Conservation (phyloP, 306 rosid genomes). For the Herpetospermum pedunculosum region DNA sequence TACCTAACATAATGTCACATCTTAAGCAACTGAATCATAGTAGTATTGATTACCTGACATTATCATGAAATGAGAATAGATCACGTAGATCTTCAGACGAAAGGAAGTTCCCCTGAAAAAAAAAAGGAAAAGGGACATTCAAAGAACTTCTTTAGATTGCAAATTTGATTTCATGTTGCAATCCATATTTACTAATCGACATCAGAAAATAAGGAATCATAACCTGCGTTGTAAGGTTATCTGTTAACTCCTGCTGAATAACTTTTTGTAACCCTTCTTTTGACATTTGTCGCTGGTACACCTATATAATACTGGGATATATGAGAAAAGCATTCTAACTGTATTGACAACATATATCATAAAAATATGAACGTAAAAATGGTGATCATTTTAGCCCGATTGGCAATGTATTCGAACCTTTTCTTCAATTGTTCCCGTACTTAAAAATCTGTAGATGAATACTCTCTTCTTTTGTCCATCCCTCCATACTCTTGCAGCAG, state of each 20-base stretch:
- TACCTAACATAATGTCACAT: not conserved
- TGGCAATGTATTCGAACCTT: slow-evolving; percentile 44
- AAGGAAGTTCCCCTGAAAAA: slow-evolving; percentile 52
- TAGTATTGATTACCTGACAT: slow-evolving; percentile 34
- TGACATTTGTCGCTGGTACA: slow-evolving; percentile 97
- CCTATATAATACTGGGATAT: slow-evolving; percentile 29
- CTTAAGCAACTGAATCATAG: not conserved
- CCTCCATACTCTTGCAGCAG: slow-evolving; percentile 99
- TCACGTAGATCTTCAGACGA: slow-evolving; percentile 87
- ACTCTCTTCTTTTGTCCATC: slow-evolving; percentile 99
- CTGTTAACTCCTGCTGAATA: slow-evolving; percentile 72
- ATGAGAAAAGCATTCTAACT: slow-evolving; percentile 4
- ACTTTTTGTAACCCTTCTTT: slow-evolving; percentile 98
- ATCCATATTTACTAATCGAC: not conserved
- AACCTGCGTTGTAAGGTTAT: slow-evolving; percentile 49
- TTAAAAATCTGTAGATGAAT: slow-evolving; percentile 76
- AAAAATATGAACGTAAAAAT: not conserved
- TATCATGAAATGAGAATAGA: slow-evolving; percentile 75
- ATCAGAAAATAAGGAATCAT: slow-evolving; percentile 14
- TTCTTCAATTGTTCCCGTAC: slow-evolving; percentile 92
- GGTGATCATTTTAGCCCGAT: slow-evolving; percentile 12
- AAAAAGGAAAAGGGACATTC: not conserved
- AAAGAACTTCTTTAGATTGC: not conserved
- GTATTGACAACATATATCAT: slow-evolving; percentile 11
- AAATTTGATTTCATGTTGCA: not conserved